Base-by-base conservation (phyloP, 2,329 filamentous ascomycete species). In the Penicillium sp. region DNA sequence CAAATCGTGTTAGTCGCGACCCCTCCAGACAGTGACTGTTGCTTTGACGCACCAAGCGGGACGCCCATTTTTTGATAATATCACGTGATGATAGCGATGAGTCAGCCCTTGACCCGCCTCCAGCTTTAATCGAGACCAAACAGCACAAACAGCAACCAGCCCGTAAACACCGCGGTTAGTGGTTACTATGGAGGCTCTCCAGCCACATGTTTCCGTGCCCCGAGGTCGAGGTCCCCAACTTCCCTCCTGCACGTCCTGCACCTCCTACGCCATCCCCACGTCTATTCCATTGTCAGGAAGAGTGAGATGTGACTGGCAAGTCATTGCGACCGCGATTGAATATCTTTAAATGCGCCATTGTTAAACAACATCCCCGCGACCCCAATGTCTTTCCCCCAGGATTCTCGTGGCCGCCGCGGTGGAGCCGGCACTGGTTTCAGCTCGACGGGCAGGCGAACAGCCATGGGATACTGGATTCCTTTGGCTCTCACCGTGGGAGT, bases 401-500 rank as follows among this genome's bases (percentile, higher is more conserved):
- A 78, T 67, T 62, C 67, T 65, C 76, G 75, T 61, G 71, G 73
- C 58, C 75, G 75, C 61, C 71, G 72, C 63, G 66, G 71, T 61
- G 73, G 71, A 69, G 72, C 72, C 57, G 73, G 74, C 58, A 67
- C 71, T 57, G 76, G 76, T 51, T 79, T 79, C 69, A 77, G 77
- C 70, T 69, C 76, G 47, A 74, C 75, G 10, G 75, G 78, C 22
- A 68, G 71, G 56, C 74, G 77, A 37, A 78, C 79, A 17, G 71
- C 76, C 38, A 68, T 81, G 64, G 79, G 88, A 71, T 94, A 96
- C 79, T 97, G 93, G 91, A 86, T 96, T 61, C 94, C 94, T 63
- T 84, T 98, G 58, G 89, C 88, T 65, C 78, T 96, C 65, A 97
- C 93, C 52, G 87, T 96, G 59, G 93, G 92, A 49, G 87, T 96